phyloP scores from a whole-genome alignment of 768 basidiomycete genomes.

The Lactarius pseudohatsudake region DNA sequence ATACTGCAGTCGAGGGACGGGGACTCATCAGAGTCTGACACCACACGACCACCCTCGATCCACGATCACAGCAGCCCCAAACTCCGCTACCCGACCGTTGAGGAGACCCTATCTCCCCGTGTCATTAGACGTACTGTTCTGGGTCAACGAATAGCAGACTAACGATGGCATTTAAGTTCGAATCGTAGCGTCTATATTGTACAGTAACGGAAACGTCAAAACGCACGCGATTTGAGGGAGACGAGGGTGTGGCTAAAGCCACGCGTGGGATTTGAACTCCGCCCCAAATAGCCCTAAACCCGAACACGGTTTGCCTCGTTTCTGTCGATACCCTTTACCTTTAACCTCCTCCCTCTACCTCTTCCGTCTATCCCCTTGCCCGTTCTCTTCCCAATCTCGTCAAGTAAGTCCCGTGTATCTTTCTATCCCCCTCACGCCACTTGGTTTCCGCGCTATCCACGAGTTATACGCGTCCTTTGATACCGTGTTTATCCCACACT shows the following conservation, averaged over 20 bases:
- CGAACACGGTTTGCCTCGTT: conserved; percentile 25
- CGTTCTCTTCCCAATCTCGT: conserved; percentile 23
- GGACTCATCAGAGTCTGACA: too few species aligned
- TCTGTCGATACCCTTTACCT: conserved; percentile 27
- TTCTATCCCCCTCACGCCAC: neutral
- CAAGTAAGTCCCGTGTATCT: conserved; percentile 22
- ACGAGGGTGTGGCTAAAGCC: conserved; percentile 8
- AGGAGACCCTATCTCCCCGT: neutral
- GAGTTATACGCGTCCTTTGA: conserved; percentile 4
- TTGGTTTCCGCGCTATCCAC: neutral
- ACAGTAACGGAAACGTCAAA: conserved; percentile 5
- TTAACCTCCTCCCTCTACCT: conserved; percentile 23
- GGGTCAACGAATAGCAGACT: neutral
- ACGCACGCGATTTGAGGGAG: neutral
- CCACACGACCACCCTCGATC: conserved; percentile 1
- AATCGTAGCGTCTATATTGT: neutral
- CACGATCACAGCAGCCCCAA: neutral
- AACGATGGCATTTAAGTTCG: neutral
- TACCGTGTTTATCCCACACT: conserved; percentile 6
- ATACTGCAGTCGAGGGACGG: neutral
- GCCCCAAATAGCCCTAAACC: conserved; percentile 28
- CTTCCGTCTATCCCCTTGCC: conserved; percentile 25
- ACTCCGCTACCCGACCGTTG: conserved; percentile 6
- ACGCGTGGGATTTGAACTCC: conserved; percentile 20
- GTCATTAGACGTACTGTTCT: conserved; percentile 7